Evolutionary conservation across 2,329 filamentous ascomycete species (phyloP), one percentile per base, ranked within the genome.

Genomic region (Chaetomium sp.): DNA sequence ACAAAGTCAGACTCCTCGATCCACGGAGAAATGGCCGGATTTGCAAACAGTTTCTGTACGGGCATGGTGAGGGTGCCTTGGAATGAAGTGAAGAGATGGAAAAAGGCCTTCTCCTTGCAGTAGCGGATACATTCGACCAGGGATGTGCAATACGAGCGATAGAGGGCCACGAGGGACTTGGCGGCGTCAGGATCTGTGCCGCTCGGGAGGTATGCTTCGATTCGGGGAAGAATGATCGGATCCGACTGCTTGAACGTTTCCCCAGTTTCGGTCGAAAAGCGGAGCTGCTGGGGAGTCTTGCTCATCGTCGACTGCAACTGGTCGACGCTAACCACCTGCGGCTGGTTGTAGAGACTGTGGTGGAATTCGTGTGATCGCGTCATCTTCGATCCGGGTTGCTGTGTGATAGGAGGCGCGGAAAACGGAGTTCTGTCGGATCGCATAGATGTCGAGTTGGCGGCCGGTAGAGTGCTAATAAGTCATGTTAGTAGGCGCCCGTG

Each of bases 61-160:
- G 95, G 95, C 77, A 97, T 96, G 0, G 95, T 99, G 72, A 99
- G 85, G 1, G 93, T 98, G 62, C 95, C 95, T 73, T 97, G 92
- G 76, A 99, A 98, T 0, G 94, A 95, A 6, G 91, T 93, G 75
- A 96, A 97, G 19, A 97, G 85, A 70, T 96, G 92, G 75, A 97
- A 96, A 76, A 99, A 96, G 7, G 93, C 94, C 79, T 97, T 96
- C 77, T 97, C 92, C 74, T 95, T 96, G 82, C 94, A 97, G 76
- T 92, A 98, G 33, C 95, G 90, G 67, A 99, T 93, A 71, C 92
- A 94, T 77, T 99, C 95, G 35, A 99, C 90, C 5, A 99, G 84
- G 0, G 93, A 97, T 16, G 95, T 97, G 75, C 93, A 97, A 75
- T 98, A 94, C 2, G 94, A 95, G 57, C 93, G 88, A 75, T 99